Percentiles rank a stretch among this genome's conserved stretches.
These are phyloP conservation scores for Hypoxylon sp. DNA, from an alignment of 2,329 filamentous ascomycete genomes.

Conservation along the genomic window DNA sequence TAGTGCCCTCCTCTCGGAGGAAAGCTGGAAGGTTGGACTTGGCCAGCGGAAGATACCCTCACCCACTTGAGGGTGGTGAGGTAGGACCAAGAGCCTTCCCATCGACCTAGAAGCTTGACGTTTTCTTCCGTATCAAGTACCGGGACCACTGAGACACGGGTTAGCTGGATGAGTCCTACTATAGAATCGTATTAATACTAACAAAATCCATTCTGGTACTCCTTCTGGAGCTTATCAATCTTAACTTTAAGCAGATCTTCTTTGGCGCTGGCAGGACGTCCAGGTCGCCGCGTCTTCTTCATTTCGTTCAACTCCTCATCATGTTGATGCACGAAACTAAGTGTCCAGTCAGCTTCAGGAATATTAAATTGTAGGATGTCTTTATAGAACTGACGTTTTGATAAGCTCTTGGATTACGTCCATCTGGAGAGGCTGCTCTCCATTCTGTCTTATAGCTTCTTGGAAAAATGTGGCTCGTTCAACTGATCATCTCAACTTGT, in stretches of 20 bases:
- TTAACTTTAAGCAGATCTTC: slow-evolving; percentile 83
- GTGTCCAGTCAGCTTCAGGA: slow-evolving; percentile 46
- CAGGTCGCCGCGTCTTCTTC: slow-evolving; percentile 79
- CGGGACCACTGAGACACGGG: slow-evolving; percentile 70
- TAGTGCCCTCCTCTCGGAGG: slow-evolving; percentile 72
- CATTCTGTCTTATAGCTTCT: slow-evolving; percentile 68
- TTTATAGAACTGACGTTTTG: slow-evolving; percentile 62
- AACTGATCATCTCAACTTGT: slow-evolving; percentile 60
- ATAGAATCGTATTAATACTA: slow-evolving; percentile 50
- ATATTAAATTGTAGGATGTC: not conserved
- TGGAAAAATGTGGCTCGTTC: slow-evolving; percentile 80
- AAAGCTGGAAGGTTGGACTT: slow-evolving; percentile 78
- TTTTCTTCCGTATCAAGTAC: slow-evolving; percentile 79
- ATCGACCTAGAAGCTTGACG: slow-evolving; percentile 74
- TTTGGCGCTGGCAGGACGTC: slow-evolving; percentile 80
- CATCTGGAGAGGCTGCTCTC: slow-evolving; percentile 63
- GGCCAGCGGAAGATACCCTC: slow-evolving; percentile 76
- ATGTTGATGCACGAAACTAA: slow-evolving; percentile 74
- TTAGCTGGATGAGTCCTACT: slow-evolving; percentile 34
- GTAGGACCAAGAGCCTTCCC: slow-evolving; percentile 88
- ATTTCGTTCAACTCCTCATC: slow-evolving; percentile 77
- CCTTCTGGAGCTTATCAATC: slow-evolving; percentile 78
- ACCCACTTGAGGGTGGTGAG: slow-evolving; percentile 83
- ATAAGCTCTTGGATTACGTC: slow-evolving; percentile 73
- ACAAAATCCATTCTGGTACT: slow-evolving; percentile 88